Base-by-base conservation (phyloP, 257 asterid species). In the Cordia subcordata region DNA sequence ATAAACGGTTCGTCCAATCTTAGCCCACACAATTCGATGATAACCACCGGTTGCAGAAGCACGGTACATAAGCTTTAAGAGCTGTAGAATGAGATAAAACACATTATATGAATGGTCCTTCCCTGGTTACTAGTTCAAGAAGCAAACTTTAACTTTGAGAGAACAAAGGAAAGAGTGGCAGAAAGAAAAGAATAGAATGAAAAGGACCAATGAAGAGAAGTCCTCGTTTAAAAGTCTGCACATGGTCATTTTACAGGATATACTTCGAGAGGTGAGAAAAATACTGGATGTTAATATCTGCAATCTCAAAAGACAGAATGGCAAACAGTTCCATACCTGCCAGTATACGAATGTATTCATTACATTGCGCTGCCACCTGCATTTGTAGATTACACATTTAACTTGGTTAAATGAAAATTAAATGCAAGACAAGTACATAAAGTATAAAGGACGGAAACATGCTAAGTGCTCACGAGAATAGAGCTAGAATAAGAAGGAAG, bases 361-460 rank as follows among this genome's bases (percentile, higher is more conserved):
- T 40, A 93, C 79, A 67, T 83, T 93, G 53, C 97, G 96, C 75
- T 85, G 99, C 83, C 85, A 62, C 83, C 99, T 93, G 96, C 71
- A 75, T 22, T 57, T 78, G 67, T 27, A 73, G 66, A 67, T 46
- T 37, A 55, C 23, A 51, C 8, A 56, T 33, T 40, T 55, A 42
- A 11, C 8, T 22, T 21, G 38, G n/a, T n/a, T 53, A 45, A 68
- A 57, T 23, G 8, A 53, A 37, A 45, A n/a, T 13, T 11, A 20
- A 58, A 45, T 11, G 14, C 47, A 49, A n/a, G 50, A 39, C 54
- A 62, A 54, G n/a, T 20, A 35, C 40, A 68, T 12, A 49, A 17
- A 21, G 5, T 33, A 18, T 45, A 44, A 60, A 57, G 20, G 23
- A 42, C 69, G 65, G 57, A 64, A 68, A 61, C 18, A 49, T 15